A percentile compares a stretch with the other conserved stretches of the same genome.
These are phyloP conservation scores for Imleria badia DNA, from an alignment of 768 basidiomycete genomes.

Conservation along the genomic window DNA sequence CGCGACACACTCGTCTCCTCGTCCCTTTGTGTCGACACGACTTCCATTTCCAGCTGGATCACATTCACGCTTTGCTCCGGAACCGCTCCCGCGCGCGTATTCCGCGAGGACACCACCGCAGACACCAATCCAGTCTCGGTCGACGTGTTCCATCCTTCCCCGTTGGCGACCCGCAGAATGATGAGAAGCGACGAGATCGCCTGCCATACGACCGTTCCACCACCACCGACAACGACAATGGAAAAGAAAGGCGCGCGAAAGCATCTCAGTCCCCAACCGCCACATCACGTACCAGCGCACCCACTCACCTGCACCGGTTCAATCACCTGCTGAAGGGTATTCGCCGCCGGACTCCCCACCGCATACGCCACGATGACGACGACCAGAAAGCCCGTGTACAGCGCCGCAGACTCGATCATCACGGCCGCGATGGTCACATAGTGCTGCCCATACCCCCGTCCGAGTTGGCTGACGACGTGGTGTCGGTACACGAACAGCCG, in stretches of 20 bases:
- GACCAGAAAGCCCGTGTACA: constrained; percentile 42
- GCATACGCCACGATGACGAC: constrained; percentile 44
- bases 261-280: not conserved
- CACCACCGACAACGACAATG: not conserved
- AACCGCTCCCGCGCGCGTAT: not conserved
- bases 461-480: constrained; percentile 28
- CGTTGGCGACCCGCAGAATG: constrained; percentile 39
- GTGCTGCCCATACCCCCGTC: constrained; percentile 33
- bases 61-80: not conserved
- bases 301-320: constrained; percentile 8
- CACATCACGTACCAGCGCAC: not conserved
- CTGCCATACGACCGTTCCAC: constrained; percentile 16
- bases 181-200: constrained; percentile 40
- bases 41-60: not conserved
- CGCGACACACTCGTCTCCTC: not conserved
- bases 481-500: constrained; percentile 28
- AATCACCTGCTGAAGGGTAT: constrained; percentile 33
- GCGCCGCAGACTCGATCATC: constrained; percentile 44
- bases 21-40: not conserved
- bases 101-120: not conserved
- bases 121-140: not conserved
- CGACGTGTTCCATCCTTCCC: constrained; percentile 31
- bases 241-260: too few relatives aligned
- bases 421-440: constrained; percentile 40
- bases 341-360: constrained; percentile 38